These are phyloP conservation scores for Colletotrichum sp. DNA, from an alignment of 2,329 filamentous ascomycete genomes.

Conservation along the genomic window DNA sequence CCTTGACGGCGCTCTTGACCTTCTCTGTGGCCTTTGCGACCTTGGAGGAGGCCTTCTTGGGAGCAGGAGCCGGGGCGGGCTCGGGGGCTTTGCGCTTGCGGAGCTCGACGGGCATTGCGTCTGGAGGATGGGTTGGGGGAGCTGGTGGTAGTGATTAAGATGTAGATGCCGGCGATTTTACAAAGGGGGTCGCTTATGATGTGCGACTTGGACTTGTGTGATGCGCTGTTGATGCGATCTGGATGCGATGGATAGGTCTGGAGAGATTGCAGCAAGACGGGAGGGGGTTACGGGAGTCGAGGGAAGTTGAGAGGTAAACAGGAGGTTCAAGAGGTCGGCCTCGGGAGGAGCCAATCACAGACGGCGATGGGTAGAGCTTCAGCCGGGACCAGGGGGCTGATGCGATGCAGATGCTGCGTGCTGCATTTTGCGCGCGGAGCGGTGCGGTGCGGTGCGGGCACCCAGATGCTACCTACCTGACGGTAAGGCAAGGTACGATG, in stretches of 20 bases:
- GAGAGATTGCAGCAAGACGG: slow-evolving; percentile 6
- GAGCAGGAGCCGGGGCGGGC: slow-evolving; percentile 46
- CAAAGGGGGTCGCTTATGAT: slow-evolving; percentile 3
- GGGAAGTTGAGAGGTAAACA: slow-evolving; percentile 21
- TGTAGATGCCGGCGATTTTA: not conserved
- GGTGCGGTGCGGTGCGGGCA: slow-evolving; percentile 15
- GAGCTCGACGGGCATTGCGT: slow-evolving; percentile 60
- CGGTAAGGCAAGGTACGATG: not conserved
- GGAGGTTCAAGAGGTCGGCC: slow-evolving; percentile 18
- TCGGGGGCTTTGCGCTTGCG: slow-evolving; percentile 66
- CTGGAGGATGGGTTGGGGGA: not conserved
- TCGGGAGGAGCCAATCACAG: slow-evolving; percentile 17
- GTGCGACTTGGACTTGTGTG: not conserved
- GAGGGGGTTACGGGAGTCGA: slow-evolving; percentile 16
- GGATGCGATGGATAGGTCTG: not conserved
- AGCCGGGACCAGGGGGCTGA: slow-evolving; percentile 22
- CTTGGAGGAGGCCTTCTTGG: slow-evolving; percentile 49
- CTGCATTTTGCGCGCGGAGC: slow-evolving; percentile 14
- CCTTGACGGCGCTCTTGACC: slow-evolving; percentile 35
- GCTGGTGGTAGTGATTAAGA: not conserved
- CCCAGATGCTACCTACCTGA: not conserved
- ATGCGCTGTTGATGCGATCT: slow-evolving; percentile 15
- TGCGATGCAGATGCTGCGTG: slow-evolving; percentile 18
- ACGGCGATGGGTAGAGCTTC: slow-evolving; percentile 18
- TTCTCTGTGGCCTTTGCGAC: slow-evolving; percentile 42